Evolutionary conservation across 1,284 basidiomycete species (phyloP), one percentile per base, ranked within the genome.

Genomic region (Pseudozyma hubeiensis): DNA sequence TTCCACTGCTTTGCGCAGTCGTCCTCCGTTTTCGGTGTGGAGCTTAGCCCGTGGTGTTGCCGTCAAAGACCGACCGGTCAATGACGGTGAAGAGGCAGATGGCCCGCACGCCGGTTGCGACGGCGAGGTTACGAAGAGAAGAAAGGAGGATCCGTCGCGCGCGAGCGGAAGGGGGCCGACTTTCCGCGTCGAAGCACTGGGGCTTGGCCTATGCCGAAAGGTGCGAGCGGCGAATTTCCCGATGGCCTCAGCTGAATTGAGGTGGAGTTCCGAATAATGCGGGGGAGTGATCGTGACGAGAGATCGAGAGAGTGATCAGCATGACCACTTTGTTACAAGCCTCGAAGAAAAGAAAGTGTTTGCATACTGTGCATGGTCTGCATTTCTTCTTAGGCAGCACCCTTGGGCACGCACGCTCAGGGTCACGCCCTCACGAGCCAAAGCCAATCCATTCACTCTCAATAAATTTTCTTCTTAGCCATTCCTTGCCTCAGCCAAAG

Each of bases 221-320:
- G 34, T 31, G 13, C 11, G 33, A 2, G 50, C 35, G 30, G 14
- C 31, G 41, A 31, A 55, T 33, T 45, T 62, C 29, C 53, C 52
- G 29, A 11, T 30, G 37, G 48, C 13, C 31, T 40, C 17, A 37
- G 46, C 54, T 39, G 29, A 43, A 37, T 51, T 54, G 46, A 48
- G 49, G 51, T 62, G 46, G 24, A 41, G 58, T 51, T 48, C 11
- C 34, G 40, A 33, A 40, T 51, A 58, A 59, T 62, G 63, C 54
- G 60, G 59, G 63, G 59, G 55, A 66, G 63, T 66, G 68, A 71
- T 71, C 68, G 68, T 64, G 68, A 71, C 63, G 63, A 71, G 63
- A 65, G 68, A 71, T 66, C 59, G 68, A 61, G 49, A 24, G 24
- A 39, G 55, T 68, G 64, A 67, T 61, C 64, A 67, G 58, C 49